Evolutionary conservation across 352 stramenopile genomes (phyloP).

Genomic region (Plasmopara muralis): DNA sequence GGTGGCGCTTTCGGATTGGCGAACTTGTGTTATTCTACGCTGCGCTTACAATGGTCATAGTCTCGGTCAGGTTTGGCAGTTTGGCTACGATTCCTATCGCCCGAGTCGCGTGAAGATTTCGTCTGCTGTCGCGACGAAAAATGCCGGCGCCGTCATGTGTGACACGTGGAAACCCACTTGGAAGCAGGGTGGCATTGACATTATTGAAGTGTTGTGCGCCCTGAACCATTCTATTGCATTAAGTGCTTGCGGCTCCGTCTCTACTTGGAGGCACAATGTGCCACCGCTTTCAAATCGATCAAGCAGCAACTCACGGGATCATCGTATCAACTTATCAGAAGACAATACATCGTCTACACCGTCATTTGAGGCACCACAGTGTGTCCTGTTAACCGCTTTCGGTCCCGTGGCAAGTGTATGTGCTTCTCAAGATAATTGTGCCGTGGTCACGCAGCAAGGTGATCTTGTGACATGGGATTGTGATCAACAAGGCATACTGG

Average conservation of each 20-base stretch:
- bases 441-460: constrained; percentile 52
- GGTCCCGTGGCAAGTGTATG: constrained; percentile 48
- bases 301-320: constrained; percentile 4
- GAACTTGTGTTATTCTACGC: constrained; percentile 63
- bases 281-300: constrained; percentile 50
- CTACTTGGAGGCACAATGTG: constrained; percentile 70
- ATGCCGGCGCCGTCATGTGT: constrained; percentile 26
- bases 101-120: constrained; percentile 60
- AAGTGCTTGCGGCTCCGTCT: constrained; percentile 52
- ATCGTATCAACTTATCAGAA: constrained; percentile 10
- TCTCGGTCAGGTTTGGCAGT: constrained; percentile 74
- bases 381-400: constrained; percentile 38
- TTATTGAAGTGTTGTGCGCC: constrained; percentile 66
- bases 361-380: constrained; percentile 40
- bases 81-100: constrained; percentile 63
- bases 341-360: constrained; percentile 12
- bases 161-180: constrained; percentile 56
- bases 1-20: constrained; percentile 62
- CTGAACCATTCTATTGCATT: constrained; percentile 77
- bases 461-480: constrained; percentile 75
- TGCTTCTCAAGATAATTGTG: constrained; percentile 72
- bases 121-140: constrained; percentile 12
- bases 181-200: constrained; percentile 44
- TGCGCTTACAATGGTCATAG: constrained; percentile 48
- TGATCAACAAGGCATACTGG: constrained; percentile 59